Percentiles rank a stretch among this genome's conserved stretches.
Evolutionary conservation across 164 flowering plant genomes (phyloP).

Genomic region (Saururus chinensis): DNA sequence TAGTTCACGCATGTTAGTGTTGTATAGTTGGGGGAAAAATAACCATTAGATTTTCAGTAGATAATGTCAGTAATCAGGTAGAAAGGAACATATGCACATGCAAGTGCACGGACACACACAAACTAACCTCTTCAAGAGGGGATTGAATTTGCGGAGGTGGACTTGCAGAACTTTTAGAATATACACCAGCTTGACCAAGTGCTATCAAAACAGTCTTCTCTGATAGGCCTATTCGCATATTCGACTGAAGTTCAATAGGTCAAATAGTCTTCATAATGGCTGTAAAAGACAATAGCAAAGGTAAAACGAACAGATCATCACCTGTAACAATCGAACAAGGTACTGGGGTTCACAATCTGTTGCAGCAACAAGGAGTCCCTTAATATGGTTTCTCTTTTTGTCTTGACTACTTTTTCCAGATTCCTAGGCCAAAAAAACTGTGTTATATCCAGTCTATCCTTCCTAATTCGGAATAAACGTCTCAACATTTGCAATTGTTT

Average conservation of each 20-base stretch:
- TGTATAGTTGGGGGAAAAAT: too few species aligned
- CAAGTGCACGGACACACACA: neutral
- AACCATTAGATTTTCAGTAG: too few species aligned
- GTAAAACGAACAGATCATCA: conserved; percentile 11
- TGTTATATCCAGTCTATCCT: neutral
- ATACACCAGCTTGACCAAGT: conserved; percentile 83
- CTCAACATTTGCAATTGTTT: too few species aligned
- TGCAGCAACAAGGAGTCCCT: conserved; percentile 87
- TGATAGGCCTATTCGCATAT: conserved; percentile 83
- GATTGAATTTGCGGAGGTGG: conserved; percentile 52
- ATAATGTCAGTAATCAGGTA: neutral
- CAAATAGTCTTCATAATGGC: conserved; percentile 6
- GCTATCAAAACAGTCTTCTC: conserved; percentile 91
- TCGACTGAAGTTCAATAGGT: conserved; percentile 40
- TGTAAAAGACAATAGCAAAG: neutral
- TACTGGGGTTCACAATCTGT: conserved; percentile 93
- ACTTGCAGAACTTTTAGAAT: conserved; percentile 46
- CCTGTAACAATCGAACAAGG: conserved; percentile 90
- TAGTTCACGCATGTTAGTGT: too few species aligned
- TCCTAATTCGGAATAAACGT: too few species aligned
- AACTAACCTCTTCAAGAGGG: conserved; percentile 77
- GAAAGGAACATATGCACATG: neutral
- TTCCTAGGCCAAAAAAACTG: conserved; percentile 31
- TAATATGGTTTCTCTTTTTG: conserved; percentile 82
- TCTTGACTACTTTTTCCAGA: conserved; percentile 91